Evolutionary conservation across 164 flowering plant species (phyloP), one percentile per base, ranked within the genome.

Genomic region (Aristolochia californica): DNA sequence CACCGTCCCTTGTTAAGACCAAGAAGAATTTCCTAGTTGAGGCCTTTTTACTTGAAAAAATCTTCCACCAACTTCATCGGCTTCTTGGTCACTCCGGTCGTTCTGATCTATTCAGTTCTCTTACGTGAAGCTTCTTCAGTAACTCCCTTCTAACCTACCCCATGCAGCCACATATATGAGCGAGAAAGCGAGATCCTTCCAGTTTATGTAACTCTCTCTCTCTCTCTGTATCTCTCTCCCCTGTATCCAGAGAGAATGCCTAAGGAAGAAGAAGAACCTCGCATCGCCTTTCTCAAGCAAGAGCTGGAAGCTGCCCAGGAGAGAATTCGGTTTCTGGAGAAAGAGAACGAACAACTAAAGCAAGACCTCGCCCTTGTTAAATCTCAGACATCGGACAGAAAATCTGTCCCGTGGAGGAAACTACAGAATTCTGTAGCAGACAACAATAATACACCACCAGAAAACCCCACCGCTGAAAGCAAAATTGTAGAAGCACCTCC

Each of bases 311-410:
- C 74, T 54, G 64, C 74, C 16, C 58, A 66, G 21, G 69, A 56
- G 57, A 79, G 68, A 65, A 77, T 61, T 44, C 63, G 48, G 16
- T 63, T 38, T 2, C 70, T 87, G 61, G 81, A 75, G 77, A 73
- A 69, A 58, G 87, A 87, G 66, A 87, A 87, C 53, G 72, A 71
- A 53, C 85, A 81, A 45, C 70, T 87, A 25, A 77, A 69, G 61
- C 83, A 78, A 61, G 91, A 87, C 44, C 30, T 83, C 23, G 54
- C 59, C 14, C 62, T 76, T 1, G 74, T 82, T 56, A 78, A 64
- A 73, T 76, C 84, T 30, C 83, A 75, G 44, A 70, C 70, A 27
- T 60, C 60, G 18, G 89, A 77, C 59, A 74, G 80, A 57, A 79
- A 76, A 68, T 72, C 82, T 24, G 52, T 70, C 20, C 74, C 71